Conservation (phyloP, 2,329 filamentous ascomycete species). For the Trichoderma atrobrunneum region DNA sequence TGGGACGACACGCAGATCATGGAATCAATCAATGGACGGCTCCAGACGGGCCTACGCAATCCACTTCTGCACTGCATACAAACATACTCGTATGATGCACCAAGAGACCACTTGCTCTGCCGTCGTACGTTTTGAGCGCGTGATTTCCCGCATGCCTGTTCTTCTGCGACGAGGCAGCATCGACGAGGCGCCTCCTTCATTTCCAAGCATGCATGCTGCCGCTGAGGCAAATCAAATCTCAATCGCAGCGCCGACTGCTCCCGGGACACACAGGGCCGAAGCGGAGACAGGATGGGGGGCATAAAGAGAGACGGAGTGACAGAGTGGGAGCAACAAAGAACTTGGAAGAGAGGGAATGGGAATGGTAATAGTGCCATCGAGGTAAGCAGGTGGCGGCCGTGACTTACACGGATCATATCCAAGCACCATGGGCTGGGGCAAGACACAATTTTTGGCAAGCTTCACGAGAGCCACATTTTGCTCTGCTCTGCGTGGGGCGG, state of each 20-base stretch:
- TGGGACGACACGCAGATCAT: background rate
- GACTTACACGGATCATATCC: background rate
- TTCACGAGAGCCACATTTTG: background rate
- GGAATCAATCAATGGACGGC: background rate
- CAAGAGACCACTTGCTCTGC: background rate
- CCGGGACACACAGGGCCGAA: background rate
- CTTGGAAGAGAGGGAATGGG: background rate
- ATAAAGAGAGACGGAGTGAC: background rate
- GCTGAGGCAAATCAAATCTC: background rate
- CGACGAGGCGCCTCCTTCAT: conserved; percentile 13
- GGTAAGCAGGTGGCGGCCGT: background rate
- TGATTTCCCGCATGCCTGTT: conserved; percentile 16
- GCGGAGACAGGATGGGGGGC: background rate
- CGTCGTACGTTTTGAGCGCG: conserved; percentile 14
- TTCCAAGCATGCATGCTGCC: conserved; percentile 9
- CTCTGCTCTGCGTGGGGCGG: conserved; percentile 3
- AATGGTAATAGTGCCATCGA: background rate
- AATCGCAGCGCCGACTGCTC: background rate
- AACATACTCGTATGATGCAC: background rate
- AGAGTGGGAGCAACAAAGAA: background rate
- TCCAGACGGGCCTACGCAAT: background rate
- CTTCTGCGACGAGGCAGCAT: conserved; percentile 1
- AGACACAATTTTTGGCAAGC: background rate
- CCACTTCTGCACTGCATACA: background rate
- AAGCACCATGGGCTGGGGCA: background rate